These are phyloP conservation scores for Agaricus sinodeliciosus DNA, from an alignment of 768 basidiomycete genomes.

Conservation along the genomic window DNA sequence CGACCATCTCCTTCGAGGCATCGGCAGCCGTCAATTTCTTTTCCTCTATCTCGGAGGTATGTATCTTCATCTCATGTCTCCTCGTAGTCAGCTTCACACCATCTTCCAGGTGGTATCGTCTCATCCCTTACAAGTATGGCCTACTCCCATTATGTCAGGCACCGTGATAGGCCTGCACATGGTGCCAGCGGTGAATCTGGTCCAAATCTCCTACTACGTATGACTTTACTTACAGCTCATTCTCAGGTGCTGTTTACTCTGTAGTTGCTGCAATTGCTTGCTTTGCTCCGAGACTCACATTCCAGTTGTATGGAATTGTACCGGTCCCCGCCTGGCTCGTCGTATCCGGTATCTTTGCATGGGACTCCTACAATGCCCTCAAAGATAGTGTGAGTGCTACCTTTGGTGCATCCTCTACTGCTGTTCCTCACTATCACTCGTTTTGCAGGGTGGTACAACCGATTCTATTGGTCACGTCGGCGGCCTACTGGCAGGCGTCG, in stretches of 20 bases:
- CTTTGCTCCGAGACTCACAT: constrained; percentile 55
- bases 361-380: constrained; percentile 45
- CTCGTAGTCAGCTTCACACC: neutral
- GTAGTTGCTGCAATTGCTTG: constrained; percentile 69
- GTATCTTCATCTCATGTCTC: constrained; percentile 3
- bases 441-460: constrained; percentile 37
- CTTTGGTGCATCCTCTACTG: no score
- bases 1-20: constrained; percentile 48
- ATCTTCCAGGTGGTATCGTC: constrained; percentile 47
- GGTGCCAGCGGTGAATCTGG: constrained; percentile 68
- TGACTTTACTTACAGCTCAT: constrained; percentile 3
- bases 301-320: constrained; percentile 68
- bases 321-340: constrained; percentile 77
- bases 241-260: constrained; percentile 63
- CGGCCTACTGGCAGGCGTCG: constrained; percentile 55
- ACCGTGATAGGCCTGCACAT: constrained; percentile 33
- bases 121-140: constrained; percentile 43
- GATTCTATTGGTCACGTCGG: constrained; percentile 68
- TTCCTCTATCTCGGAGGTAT: constrained; percentile 67
- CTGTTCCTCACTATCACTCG: neutral
- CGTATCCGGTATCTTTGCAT: constrained; percentile 60
- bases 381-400: constrained; percentile 28
- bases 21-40: constrained; percentile 64
- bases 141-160: constrained; percentile 38
- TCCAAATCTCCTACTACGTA: neutral